A percentile compares a stretch with the other conserved stretches of the same genome.
Conservation (phyloP, 495 filamentous ascomycete genomes). For the Margaritispora aquatica region DNA sequence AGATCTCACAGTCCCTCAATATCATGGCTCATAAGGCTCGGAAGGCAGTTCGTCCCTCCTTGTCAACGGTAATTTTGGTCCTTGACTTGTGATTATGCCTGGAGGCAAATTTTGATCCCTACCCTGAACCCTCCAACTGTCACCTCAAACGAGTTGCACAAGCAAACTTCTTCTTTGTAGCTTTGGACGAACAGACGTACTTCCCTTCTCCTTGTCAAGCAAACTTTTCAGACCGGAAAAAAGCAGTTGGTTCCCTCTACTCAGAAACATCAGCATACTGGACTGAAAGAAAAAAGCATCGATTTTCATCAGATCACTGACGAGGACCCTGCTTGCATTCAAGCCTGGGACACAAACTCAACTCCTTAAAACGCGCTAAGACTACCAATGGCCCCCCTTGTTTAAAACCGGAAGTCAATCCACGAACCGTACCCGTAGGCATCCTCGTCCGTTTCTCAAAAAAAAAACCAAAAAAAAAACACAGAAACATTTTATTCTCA, state of each 20-base stretch:
- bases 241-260: not conserved
- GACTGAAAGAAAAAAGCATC: not conserved
- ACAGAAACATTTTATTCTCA: too few relatives aligned
- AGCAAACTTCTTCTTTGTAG: not conserved
- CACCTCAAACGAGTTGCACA: not conserved
- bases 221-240: not conserved
- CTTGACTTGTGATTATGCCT: not conserved
- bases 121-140: not conserved
- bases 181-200: not conserved
- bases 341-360: not conserved
- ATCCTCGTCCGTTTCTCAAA: not conserved
- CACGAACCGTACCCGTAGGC: not conserved
- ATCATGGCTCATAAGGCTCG: not conserved
- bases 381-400: constrained; percentile 6
- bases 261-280: not conserved
- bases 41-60: not conserved
- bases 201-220: not conserved
- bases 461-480: too few relatives aligned
- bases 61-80: not conserved
- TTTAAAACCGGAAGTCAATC: not conserved
- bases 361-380: constrained; percentile 19
- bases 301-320: constrained; percentile 8
- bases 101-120: not conserved
- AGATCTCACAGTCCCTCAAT: too few relatives aligned
- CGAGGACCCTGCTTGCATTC: not conserved